Evolutionary conservation across 257 asterid genomes (phyloP).

Genomic region (Coffea eugenioides): DNA sequence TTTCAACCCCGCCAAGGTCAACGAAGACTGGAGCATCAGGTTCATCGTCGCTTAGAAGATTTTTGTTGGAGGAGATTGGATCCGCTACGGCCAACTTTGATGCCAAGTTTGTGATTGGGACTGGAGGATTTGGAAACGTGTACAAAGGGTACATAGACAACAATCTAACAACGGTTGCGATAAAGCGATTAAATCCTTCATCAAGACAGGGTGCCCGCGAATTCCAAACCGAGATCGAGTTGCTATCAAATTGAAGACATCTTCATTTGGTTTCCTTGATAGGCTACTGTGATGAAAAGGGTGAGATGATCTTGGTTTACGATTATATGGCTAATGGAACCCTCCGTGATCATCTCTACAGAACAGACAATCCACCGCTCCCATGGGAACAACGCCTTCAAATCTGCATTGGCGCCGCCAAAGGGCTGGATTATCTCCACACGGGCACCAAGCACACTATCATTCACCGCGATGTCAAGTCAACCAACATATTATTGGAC

Average conservation of each 20-base stretch:
- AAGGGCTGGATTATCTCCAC: slow-evolving; percentile 63
- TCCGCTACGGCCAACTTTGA: slow-evolving; percentile 45
- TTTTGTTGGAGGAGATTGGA: slow-evolving; percentile 47
- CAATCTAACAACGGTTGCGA: slow-evolving; percentile 37
- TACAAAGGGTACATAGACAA: slow-evolving; percentile 46
- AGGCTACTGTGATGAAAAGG: slow-evolving; percentile 57
- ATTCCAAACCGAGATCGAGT: slow-evolving; percentile 59
- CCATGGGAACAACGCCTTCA: slow-evolving; percentile 55
- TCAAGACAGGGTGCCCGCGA: slow-evolving; percentile 58
- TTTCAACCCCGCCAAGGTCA: slow-evolving; percentile 26
- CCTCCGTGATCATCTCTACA: slow-evolving; percentile 48
- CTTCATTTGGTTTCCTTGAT: slow-evolving; percentile 59
- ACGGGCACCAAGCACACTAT: slow-evolving; percentile 39
- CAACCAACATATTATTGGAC: slow-evolving; percentile 61
- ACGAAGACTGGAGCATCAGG: slow-evolving; percentile 32
- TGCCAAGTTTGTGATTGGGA: slow-evolving; percentile 37
- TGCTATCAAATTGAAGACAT: slow-evolving; percentile 60
- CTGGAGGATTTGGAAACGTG: slow-evolving; percentile 65
- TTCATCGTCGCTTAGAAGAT: slow-evolving; percentile 28
- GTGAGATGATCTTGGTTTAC: slow-evolving; percentile 69
- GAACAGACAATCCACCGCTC: slow-evolving; percentile 34
- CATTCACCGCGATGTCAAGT: slow-evolving; percentile 71
- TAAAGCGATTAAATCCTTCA: slow-evolving; percentile 45
- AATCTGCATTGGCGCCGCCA: slow-evolving; percentile 64
- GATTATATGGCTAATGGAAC: slow-evolving; percentile 68